Evolutionary conservation across 2,329 filamentous ascomycete genomes (phyloP).

Genomic region (Knufia petricola): DNA sequence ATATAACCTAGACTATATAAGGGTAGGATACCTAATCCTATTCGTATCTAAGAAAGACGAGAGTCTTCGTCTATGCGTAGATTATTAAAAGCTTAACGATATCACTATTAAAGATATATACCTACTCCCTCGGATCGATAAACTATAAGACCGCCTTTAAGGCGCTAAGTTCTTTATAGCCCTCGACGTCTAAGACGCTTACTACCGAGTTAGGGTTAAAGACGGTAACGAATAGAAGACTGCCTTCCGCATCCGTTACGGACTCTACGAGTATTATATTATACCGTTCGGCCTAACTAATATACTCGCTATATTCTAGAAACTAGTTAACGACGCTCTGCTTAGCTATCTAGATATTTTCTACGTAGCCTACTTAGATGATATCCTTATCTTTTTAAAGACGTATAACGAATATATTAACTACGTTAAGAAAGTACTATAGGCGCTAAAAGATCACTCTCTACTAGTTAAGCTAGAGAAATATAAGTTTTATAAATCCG

Average conservation of each 20-base stretch:
- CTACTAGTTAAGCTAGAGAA: constrained; percentile 20
- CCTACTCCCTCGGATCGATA: constrained; percentile 6
- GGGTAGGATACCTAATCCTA: not conserved
- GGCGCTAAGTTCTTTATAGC: constrained; percentile 4
- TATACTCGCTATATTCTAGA: constrained; percentile 14
- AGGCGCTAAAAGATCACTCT: constrained; percentile 7
- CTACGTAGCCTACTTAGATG: constrained; percentile 15
- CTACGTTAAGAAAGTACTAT: constrained; percentile 16
- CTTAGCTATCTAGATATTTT: constrained; percentile 13
- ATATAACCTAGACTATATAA: no score
- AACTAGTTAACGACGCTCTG: constrained; percentile 18
- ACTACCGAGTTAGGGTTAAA: constrained; percentile 14
- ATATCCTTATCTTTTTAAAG: constrained; percentile 18
- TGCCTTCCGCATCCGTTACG: constrained; percentile 13
- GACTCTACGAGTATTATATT: constrained; percentile 21
- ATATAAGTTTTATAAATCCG: constrained; percentile 16
- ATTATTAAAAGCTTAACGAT: constrained; percentile 7
- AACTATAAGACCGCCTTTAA: constrained; percentile 6
- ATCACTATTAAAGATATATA: constrained; percentile 7
- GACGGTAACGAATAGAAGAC: constrained; percentile 19
- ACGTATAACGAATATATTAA: constrained; percentile 5
- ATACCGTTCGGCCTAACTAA: constrained; percentile 20
- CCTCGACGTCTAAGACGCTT: constrained; percentile 9
- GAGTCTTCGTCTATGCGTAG: not conserved
- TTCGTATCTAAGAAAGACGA: constrained; percentile 8